phyloP scores from a whole-genome alignment of 441 rosid genomes.

The Populus hybrid region DNA sequence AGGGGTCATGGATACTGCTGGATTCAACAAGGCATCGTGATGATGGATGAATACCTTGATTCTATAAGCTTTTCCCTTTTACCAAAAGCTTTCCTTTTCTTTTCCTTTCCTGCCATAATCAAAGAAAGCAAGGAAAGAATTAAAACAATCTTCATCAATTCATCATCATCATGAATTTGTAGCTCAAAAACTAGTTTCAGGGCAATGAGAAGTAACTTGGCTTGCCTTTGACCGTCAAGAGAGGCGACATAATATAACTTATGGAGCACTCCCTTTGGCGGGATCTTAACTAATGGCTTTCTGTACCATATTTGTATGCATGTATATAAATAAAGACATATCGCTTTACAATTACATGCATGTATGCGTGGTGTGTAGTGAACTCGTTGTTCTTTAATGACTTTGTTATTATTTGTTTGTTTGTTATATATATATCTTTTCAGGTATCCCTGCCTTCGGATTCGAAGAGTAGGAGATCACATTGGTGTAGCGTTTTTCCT shows the following conservation, averaged over 20 bases:
- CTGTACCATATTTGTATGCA: background rate
- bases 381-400: background rate
- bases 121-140: background rate
- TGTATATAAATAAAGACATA: background rate
- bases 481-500: conserved; percentile 35
- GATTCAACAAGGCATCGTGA: no score
- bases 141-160: no score
- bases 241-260: background rate
- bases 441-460: conserved; percentile 38
- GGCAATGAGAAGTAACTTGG: background rate
- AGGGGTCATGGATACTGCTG: no score
- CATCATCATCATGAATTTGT: background rate
- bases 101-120: background rate
- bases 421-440: background rate
- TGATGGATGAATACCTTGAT: background rate
- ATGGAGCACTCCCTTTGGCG: no score
- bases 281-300: no score
- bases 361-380: background rate
- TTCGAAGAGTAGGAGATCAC: conserved; percentile 29
- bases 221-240: background rate
- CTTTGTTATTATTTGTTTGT: background rate
- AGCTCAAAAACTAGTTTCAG: background rate
- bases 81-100: background rate
- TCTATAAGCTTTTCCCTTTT: background rate
- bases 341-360: background rate